These are phyloP conservation scores for Begonia masoniana DNA, from an alignment of 306 rosid species.

Conservation along the genomic window DNA sequence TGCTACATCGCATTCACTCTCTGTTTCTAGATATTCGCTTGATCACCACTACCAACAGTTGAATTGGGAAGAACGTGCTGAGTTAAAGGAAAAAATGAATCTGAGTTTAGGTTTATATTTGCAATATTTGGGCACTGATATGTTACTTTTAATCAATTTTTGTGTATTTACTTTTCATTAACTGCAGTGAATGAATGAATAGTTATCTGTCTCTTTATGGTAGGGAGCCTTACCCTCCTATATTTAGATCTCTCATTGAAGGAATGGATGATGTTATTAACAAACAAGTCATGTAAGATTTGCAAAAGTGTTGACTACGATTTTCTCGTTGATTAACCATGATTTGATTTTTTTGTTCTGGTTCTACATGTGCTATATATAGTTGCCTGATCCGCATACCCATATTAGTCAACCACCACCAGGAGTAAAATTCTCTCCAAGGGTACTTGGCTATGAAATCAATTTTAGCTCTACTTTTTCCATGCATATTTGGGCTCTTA, in stretches of 20 bases:
- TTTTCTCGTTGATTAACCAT: not conserved
- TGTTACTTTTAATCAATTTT: not conserved
- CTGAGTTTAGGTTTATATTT: slow-evolving; percentile 53
- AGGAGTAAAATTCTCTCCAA: slow-evolving; percentile 58
- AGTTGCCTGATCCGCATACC: slow-evolving; percentile 61
- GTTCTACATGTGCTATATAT: slow-evolving; percentile 62
- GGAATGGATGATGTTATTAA: slow-evolving; percentile 82
- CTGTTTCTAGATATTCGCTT: slow-evolving; percentile 86
- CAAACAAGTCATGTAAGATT: slow-evolving; percentile 85
- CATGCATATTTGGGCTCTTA: too few relatives aligned
- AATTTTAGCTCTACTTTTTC: too few relatives aligned
- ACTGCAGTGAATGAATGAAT: slow-evolving; percentile 95
- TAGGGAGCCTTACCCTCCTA: slow-evolving; percentile 91
- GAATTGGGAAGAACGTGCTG: slow-evolving; percentile 31
- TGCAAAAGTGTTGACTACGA: not conserved
- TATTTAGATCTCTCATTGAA: slow-evolving; percentile 80
- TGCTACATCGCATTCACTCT: slow-evolving; percentile 83
- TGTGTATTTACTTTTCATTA: slow-evolving; percentile 21
- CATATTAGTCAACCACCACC: slow-evolving; percentile 64
- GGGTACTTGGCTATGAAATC: slow-evolving; percentile 27
- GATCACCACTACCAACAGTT: slow-evolving; percentile 30
- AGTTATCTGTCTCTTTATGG: slow-evolving; percentile 78
- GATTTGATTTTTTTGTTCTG: not conserved
- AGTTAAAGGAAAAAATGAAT: slow-evolving; percentile 63
- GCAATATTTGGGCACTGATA: not conserved